Percentiles rank a stretch among this genome's conserved stretches.
phyloP scores from a whole-genome alignment of 768 basidiomycete genomes.

The Mrakia gelida region DNA sequence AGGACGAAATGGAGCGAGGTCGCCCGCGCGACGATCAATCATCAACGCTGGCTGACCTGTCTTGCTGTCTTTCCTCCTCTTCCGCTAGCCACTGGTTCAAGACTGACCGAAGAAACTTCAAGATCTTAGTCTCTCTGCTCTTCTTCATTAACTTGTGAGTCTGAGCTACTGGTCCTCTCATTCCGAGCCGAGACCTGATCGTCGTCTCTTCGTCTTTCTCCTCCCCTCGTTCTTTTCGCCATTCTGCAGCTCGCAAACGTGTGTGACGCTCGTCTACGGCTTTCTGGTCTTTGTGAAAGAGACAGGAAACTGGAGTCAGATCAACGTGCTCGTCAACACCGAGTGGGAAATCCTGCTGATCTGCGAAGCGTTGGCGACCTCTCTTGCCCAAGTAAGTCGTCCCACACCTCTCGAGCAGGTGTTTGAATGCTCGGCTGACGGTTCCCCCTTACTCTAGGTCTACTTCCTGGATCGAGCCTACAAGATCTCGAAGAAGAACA shows the following conservation, averaged over 20 bases:
- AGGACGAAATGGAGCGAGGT: background rate
- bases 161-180: no score
- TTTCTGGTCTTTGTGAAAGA: slow-evolving; percentile 1
- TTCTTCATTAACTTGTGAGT: background rate
- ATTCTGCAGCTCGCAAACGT: background rate
- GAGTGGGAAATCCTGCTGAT: slow-evolving; percentile 5
- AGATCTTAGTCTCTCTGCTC: background rate
- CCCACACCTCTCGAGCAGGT: no score
- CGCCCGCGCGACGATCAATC: background rate
- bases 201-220: background rate
- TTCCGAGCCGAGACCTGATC: no score
- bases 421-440: no score
- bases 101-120: background rate
- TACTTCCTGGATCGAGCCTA: slow-evolving; percentile 1
- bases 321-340: background rate
- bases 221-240: background rate
- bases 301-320: background rate
- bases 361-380: background rate
- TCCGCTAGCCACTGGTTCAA: background rate
- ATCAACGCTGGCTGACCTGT: background rate
- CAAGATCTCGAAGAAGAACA: slow-evolving; percentile 9
- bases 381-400: no score
- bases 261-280: background rate
- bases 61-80: background rate
- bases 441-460: background rate